Conservation (phyloP, 495 filamentous ascomycete species). For the Choiromyces venosus region DNA sequence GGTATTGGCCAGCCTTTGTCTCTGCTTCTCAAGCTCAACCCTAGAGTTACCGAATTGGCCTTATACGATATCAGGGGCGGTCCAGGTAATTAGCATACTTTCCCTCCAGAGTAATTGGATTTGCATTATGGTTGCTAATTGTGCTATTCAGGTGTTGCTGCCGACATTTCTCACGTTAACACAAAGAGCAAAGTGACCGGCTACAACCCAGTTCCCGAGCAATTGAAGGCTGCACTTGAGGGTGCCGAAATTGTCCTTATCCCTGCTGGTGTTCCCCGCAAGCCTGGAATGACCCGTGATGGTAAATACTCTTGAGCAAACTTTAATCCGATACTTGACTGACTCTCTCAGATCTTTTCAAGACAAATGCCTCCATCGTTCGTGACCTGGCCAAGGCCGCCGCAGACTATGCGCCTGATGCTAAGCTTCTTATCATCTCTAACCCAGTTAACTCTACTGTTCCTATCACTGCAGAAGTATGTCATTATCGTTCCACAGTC, state of each 20-base stretch:
- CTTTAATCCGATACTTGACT: neutral
- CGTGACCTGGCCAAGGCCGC: conserved; percentile 95
- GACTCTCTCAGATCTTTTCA: conserved; percentile 76
- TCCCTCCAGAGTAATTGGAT: conserved; percentile 5
- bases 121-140: conserved; percentile 11
- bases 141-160: conserved; percentile 72
- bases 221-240: conserved; percentile 70
- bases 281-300: conserved; percentile 99
- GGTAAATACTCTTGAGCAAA: conserved; percentile 45
- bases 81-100: conserved; percentile 59
- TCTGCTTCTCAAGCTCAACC: conserved; percentile 96
- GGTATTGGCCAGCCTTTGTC: conserved; percentile 98
- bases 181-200: conserved; percentile 92
- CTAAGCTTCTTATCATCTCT: conserved; percentile 94
- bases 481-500: neutral
- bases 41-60: conserved; percentile 80
- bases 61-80: conserved; percentile 95
- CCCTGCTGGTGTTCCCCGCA: conserved; percentile 95
- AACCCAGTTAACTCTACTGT: conserved; percentile 99
- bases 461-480: conserved; percentile 79
- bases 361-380: conserved; percentile 99
- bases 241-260: conserved; percentile 92
- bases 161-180: conserved; percentile 97
- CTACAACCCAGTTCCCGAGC: conserved; percentile 69
- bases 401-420: conserved; percentile 81